Conservation (phyloP, 805 yeast genomes). For the Cyberlindnera nakhonratchasimensis region DNA sequence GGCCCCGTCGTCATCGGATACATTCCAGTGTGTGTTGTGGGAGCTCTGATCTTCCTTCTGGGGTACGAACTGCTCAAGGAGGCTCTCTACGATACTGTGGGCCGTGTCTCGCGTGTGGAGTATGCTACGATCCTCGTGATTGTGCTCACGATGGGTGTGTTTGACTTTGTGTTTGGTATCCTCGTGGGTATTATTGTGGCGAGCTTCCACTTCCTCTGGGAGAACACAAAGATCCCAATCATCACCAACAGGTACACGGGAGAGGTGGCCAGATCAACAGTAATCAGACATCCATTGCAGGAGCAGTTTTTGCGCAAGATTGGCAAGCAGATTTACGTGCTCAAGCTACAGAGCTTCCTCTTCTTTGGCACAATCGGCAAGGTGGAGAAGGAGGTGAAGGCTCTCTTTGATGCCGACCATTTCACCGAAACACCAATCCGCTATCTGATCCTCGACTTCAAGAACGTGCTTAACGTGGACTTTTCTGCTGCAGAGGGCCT, state of each 20-base stretch:
- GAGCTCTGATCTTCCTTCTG: slow-evolving; percentile 80
- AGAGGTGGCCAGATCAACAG: slow-evolving; percentile 85
- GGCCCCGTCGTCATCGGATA: slow-evolving; percentile 93
- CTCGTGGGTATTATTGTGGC: slow-evolving; percentile 88
- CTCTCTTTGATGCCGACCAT: slow-evolving; percentile 49
- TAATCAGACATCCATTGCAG: slow-evolving; percentile 85
- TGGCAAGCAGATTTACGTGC: slow-evolving; percentile 85
- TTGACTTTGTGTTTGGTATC: slow-evolving; percentile 93
- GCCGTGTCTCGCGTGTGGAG: slow-evolving; percentile 70
- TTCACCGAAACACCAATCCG: slow-evolving; percentile 55
- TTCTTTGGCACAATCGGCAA: slow-evolving; percentile 96
- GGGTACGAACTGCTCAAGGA: slow-evolving; percentile 91
- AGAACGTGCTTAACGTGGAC: slow-evolving; percentile 75
- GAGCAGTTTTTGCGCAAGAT: slow-evolving; percentile 79
- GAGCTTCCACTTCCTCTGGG: slow-evolving; percentile 91
- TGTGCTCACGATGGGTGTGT: slow-evolving; percentile 91
- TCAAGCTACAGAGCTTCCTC: slow-evolving; percentile 82
- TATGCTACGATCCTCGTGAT: slow-evolving; percentile 80
- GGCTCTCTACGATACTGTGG: slow-evolving; percentile 80
- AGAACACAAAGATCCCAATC: slow-evolving; percentile 81
- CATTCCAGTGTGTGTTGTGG: slow-evolving; percentile 95
- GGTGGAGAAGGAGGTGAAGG: slow-evolving; percentile 72
- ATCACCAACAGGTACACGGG: slow-evolving; percentile 83
- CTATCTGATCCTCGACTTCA: slow-evolving; percentile 81
- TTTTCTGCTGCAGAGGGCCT: slow-evolving; percentile 97